Percentiles rank a stretch among this genome's conserved stretches.
phyloP scores from a whole-genome alignment of 345 rosid genomes.

The Odontarrhena argentea region DNA sequence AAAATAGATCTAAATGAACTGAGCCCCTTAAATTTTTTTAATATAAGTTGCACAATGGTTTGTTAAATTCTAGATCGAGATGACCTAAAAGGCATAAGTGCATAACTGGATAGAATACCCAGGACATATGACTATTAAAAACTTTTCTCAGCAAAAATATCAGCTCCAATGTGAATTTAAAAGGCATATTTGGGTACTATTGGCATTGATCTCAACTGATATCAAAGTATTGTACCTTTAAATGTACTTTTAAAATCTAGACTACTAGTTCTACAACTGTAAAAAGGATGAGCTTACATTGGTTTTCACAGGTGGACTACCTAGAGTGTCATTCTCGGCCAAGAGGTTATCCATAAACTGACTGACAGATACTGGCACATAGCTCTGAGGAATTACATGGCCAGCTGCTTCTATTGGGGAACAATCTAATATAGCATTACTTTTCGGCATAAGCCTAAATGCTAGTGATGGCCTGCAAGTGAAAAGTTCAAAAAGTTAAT shows the following conservation, averaged over 20 bases:
- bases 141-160: neutral
- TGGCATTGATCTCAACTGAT: conserved; percentile 23
- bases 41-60: conserved; percentile 1
- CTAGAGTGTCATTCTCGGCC: conserved; percentile 78
- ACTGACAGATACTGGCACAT: conserved; percentile 91
- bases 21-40: conserved; percentile 13
- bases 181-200: conserved; percentile 10
- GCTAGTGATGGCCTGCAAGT: conserved; percentile 73
- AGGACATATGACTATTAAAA: neutral
- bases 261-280: neutral
- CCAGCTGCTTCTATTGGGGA: conserved; percentile 96
- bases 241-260: conserved; percentile 15
- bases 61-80: neutral
- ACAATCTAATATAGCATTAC: conserved; percentile 94
- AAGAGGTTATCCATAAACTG: conserved; percentile 99
- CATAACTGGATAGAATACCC: conserved; percentile 8
- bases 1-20: conserved; percentile 12
- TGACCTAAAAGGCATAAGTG: conserved; percentile 3
- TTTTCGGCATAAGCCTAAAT: conserved; percentile 95
- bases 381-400: conserved; percentile 88
- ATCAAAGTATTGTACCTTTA: conserved; percentile 8
- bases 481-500: neutral
- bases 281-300: conserved; percentile 55
- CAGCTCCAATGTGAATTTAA: conserved; percentile 8
- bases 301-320: conserved; percentile 60